phyloP scores from a whole-genome alignment of 2,329 filamentous ascomycete genomes.

The Lasiodiplodia citricola region DNA sequence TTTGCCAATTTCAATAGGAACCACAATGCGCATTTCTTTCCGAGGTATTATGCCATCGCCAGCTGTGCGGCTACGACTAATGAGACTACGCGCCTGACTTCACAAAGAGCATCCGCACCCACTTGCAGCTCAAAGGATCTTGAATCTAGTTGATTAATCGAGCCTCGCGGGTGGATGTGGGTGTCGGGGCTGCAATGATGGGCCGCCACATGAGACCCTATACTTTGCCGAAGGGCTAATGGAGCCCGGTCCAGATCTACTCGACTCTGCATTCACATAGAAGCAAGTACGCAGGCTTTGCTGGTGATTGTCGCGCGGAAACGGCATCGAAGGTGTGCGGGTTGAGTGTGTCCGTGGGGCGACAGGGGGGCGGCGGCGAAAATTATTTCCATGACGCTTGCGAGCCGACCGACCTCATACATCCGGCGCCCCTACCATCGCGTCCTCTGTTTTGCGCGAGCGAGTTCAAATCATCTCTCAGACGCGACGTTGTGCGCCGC shows the following conservation, averaged over 20 bases:
- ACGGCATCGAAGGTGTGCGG: neutral
- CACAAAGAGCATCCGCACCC: neutral
- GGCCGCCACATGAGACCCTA: neutral
- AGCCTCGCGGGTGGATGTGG: neutral
- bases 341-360: neutral
- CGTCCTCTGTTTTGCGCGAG: constrained; percentile 16
- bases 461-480: constrained; percentile 3
- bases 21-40: neutral
- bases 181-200: neutral
- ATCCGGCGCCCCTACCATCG: constrained; percentile 21
- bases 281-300: neutral
- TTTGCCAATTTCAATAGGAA: neutral
- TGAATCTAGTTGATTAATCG: neutral
- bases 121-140: neutral
- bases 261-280: neutral
- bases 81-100: neutral
- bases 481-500: constrained; percentile 13
- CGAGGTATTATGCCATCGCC: no score
- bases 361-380: constrained; percentile 9
- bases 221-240: neutral
- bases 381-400: constrained; percentile 19
- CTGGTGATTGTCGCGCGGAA: neutral
- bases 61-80: neutral
- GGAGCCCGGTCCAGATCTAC: neutral
- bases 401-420: constrained; percentile 17